Conservation (phyloP, 768 basidiomycete species). For the Psilocybe subaeruginosa region DNA sequence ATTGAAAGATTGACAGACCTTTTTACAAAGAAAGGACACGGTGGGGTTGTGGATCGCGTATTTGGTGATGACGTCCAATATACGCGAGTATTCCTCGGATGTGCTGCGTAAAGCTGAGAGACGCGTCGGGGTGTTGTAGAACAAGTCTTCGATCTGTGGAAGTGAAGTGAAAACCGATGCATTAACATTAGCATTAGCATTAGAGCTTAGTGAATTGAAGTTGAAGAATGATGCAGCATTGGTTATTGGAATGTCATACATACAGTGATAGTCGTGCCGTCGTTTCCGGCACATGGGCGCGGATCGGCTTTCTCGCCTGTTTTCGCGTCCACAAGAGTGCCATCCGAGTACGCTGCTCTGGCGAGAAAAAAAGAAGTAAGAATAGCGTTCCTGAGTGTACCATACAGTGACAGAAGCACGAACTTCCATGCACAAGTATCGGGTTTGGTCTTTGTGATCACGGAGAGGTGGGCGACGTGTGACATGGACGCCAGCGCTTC, state of each 20-base stretch:
- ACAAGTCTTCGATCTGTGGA: slow-evolving; percentile 88
- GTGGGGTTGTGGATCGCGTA: slow-evolving; percentile 94
- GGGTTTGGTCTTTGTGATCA: slow-evolving; percentile 86
- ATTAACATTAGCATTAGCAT: too few species aligned
- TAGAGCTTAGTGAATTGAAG: background rate
- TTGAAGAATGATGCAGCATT: background rate
- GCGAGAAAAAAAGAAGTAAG: background rate
- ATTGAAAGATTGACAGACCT: slow-evolving; percentile 46
- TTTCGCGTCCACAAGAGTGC: slow-evolving; percentile 69
- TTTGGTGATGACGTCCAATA: slow-evolving; percentile 88
- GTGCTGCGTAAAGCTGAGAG: slow-evolving; percentile 81
- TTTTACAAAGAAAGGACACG: slow-evolving; percentile 90
- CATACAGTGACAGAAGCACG: slow-evolving; percentile 31
- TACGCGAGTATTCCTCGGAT: slow-evolving; percentile 90
- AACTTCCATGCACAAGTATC: slow-evolving; percentile 94
- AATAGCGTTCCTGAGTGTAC: too few species aligned
- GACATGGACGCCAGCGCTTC: slow-evolving; percentile 97
- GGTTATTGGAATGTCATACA: background rate
- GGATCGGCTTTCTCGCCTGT: slow-evolving; percentile 75
- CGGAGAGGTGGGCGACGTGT: slow-evolving; percentile 86
- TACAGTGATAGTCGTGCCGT: slow-evolving; percentile 89
- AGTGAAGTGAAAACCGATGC: slow-evolving; percentile 3
- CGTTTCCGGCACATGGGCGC: slow-evolving; percentile 91
- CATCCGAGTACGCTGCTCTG: slow-evolving; percentile 86
- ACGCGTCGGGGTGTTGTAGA: slow-evolving; percentile 90